Evolutionary conservation across 2,329 filamentous ascomycete genomes (phyloP).

Genomic region (Apiospora arundinis): DNA sequence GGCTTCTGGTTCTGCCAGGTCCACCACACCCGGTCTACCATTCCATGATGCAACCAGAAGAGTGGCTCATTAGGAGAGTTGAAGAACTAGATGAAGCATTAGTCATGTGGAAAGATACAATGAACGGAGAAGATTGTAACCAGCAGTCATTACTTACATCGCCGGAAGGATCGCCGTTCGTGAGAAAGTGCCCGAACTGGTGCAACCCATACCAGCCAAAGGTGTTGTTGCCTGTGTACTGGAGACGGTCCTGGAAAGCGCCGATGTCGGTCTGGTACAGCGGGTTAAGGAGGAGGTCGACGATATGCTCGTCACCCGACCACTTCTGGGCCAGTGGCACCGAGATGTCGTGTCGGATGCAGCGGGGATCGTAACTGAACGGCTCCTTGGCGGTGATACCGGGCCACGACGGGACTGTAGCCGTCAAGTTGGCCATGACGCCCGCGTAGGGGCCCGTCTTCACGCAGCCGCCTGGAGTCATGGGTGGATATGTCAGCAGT

Average conservation of each 20-base stretch:
- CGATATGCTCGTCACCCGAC: slow-evolving; percentile 33
- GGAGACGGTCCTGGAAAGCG: slow-evolving; percentile 25
- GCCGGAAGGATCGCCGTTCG: slow-evolving; percentile 44
- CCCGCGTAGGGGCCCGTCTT: slow-evolving; percentile 41
- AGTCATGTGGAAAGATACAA: neutral
- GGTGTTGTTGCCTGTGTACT: slow-evolving; percentile 23
- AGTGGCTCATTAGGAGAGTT: slow-evolving; percentile 20
- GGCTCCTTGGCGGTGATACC: slow-evolving; percentile 32
- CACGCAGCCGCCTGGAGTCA: slow-evolving; percentile 37
- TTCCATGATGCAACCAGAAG: neutral
- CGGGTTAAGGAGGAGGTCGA: slow-evolving; percentile 34
- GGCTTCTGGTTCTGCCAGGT: slow-evolving; percentile 41
- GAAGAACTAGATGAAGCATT: neutral
- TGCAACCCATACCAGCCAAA: slow-evolving; percentile 34
- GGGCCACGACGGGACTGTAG: slow-evolving; percentile 31
- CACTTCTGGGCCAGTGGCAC: slow-evolving; percentile 26
- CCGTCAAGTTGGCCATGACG: slow-evolving; percentile 34
- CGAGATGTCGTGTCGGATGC: slow-evolving; percentile 28
- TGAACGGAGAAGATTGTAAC: neutral
- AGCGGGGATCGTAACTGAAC: slow-evolving; percentile 28
- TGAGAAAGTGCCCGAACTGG: slow-evolving; percentile 42
- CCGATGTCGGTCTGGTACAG: slow-evolving; percentile 25
- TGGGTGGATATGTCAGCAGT: neutral
- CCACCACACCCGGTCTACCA: slow-evolving; percentile 43
- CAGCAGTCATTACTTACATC: slow-evolving; percentile 20